Evolutionary conservation across 345 rosid species (phyloP).

Genomic region (Pugionium dolabratum): DNA sequence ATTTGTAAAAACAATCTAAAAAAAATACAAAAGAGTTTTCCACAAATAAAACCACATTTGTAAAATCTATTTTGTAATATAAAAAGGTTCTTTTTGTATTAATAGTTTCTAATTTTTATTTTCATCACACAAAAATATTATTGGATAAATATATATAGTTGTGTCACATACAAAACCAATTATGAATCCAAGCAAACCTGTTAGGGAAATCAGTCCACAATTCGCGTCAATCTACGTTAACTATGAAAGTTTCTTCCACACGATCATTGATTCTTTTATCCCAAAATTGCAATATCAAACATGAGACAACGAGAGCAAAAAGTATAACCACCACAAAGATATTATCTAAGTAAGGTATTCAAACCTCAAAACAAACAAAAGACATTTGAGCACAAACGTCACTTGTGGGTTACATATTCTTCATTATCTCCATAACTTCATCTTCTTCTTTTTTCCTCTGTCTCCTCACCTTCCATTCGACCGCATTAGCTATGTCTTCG

Average conservation of each 20-base stretch:
- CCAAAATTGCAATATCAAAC: conserved; percentile 11
- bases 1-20: no score
- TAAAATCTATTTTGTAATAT: no score
- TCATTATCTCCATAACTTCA: conserved; percentile 26
- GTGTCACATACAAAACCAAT: no score
- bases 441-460: not conserved
- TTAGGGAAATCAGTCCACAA: no score
- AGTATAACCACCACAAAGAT: conserved; percentile 32
- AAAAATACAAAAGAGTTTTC: no score
- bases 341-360: conserved; percentile 28
- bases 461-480: not conserved
- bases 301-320: conserved; percentile 22
- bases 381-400: conserved; percentile 12
- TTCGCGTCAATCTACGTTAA: no score
- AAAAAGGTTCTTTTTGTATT: no score
- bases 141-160: no score
- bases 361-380: conserved; percentile 31
- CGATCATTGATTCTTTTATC: not conserved
- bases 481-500: conserved; percentile 43
- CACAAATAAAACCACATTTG: no score
- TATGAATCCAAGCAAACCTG: no score
- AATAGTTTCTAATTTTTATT: no score
- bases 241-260: conserved; percentile 32
- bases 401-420: conserved; percentile 28
- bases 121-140: no score